Conservation (phyloP, 345 rosid species). For the Pistacia atlantica region DNA sequence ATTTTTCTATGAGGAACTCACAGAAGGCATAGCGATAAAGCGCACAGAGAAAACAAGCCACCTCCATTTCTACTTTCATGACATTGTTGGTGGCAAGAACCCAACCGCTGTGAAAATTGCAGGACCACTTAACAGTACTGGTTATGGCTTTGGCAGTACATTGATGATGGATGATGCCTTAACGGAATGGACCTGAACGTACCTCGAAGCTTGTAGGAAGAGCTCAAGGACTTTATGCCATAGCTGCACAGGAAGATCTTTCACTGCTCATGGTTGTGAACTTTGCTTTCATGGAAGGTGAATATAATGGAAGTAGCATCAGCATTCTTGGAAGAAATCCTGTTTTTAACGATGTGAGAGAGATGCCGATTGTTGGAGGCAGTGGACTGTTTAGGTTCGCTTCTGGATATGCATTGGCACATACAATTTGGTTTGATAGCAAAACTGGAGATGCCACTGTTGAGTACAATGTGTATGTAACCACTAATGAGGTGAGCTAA, state of each 20-base stretch:
- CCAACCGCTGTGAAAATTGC: constrained; percentile 27
- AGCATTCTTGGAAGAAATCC: constrained; percentile 37
- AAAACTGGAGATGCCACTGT: constrained; percentile 41
- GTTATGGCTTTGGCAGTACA: constrained; percentile 24
- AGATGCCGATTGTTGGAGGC: constrained; percentile 50
- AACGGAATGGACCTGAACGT: constrained; percentile 35
- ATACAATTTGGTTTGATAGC: constrained; percentile 26
- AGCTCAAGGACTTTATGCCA: constrained; percentile 36
- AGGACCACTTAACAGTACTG: constrained; percentile 17
- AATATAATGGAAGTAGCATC: constrained; percentile 44
- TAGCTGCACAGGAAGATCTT: constrained; percentile 28
- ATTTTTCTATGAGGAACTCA: constrained; percentile 34
- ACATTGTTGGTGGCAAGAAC: constrained; percentile 27
- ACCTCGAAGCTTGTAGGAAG: constrained; percentile 42
- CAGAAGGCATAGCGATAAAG: constrained; percentile 29
- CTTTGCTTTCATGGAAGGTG: constrained; percentile 37
- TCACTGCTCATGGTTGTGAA: constrained; percentile 38
- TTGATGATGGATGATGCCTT: constrained; percentile 31
- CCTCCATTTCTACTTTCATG: constrained; percentile 39
- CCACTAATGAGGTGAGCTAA: constrained; percentile 25
- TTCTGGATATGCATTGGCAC: constrained; percentile 41
- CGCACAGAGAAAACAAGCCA: constrained; percentile 24
- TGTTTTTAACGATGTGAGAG: constrained; percentile 31
- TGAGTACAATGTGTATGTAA: constrained; percentile 38
- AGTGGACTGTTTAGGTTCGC: constrained; percentile 45